Evolutionary conservation across 2,329 filamentous ascomycete genomes (phyloP), one percentile per base, ranked within the genome.

Genomic region (Xylaria sp.): DNA sequence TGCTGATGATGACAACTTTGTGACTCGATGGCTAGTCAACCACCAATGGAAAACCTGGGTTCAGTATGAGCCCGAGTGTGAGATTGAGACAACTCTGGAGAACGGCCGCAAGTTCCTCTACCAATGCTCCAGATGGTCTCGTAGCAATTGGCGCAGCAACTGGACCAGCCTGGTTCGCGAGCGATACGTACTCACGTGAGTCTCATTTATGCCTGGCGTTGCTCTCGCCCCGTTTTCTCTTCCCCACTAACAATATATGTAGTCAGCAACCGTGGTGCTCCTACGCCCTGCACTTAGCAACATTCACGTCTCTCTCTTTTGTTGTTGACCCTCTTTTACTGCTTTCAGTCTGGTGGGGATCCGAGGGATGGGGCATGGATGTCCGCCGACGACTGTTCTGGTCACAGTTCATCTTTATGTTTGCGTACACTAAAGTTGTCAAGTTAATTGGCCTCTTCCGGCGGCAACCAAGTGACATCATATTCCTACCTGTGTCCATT

Each of bases 141-240:
- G 95, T 76, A 98, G 94, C 85, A 98, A 98, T 82, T 98, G 95
- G 95, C 88, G 95, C 78, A 97, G 94, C 84, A 98, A 98, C 81
- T 90, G 93, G 81, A 98, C 93, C 61, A 98, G 93, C 80, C 86
- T 98, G 77, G 87, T 95, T 72, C 88, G 89, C 71, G 95, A 98
- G 82, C 85, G 91, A 78, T 88, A 93, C 77, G 93, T 98, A 76
- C 93, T 92, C 89, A 90, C 83, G 94, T 97, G 87, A 90, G 93
- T 89, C 11, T 64, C 17, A 9, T 51, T 24, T 48, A 14, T 19
- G n/a, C n/a, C 4, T 3, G n/a, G 17, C 17, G 6, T 27, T 21
- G n/a, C 34, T 36, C 32, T 36, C 32, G 60, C 51, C 30, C 21
- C 32, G 9, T 27, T 34, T 36, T 59, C 8, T 24, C 42, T 39